Conservation (phyloP, 768 basidiomycete genomes). For the Rhizopogon vulgaris region DNA sequence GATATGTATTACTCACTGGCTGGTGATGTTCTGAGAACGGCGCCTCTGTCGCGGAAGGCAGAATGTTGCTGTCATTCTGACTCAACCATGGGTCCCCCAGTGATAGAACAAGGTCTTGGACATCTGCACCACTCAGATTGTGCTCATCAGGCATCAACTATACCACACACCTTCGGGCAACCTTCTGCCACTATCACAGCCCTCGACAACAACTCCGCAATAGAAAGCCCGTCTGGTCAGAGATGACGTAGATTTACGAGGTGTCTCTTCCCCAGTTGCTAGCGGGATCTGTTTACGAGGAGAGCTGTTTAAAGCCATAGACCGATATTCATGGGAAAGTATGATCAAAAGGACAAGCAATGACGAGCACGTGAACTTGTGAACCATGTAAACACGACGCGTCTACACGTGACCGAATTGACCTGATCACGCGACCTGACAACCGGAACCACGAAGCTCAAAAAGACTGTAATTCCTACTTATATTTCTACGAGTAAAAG, state of each 20-base stretch:
- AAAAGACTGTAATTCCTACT: not conserved
- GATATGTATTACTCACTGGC: conserved; percentile 33
- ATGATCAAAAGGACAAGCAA: not conserved
- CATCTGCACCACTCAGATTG: conserved; percentile 40
- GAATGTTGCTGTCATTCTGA: conserved; percentile 42
- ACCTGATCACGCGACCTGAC: not conserved
- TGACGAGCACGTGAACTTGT: not conserved
- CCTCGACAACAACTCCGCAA: conserved; percentile 87
- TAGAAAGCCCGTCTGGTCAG: conserved; percentile 81
- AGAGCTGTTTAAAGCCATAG: conserved; percentile 62
- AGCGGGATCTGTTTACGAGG: conserved; percentile 73
- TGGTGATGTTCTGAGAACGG: conserved; percentile 33
- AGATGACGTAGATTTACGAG: conserved; percentile 32
- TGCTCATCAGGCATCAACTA: not conserved
- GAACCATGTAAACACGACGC: not conserved
- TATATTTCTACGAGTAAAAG: not conserved
- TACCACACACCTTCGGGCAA: conserved; percentile 55
- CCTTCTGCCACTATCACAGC: conserved; percentile 62
- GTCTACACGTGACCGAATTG: conserved; percentile 2
- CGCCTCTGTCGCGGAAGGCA: conserved; percentile 34
- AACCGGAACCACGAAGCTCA: too few relatives aligned
- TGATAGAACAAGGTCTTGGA: conserved; percentile 73
- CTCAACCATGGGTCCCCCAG: conserved; percentile 62
- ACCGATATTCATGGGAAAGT: not conserved
- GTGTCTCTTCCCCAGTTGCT: conserved; percentile 59